A percentile compares a stretch with the other conserved stretches of the same genome.
These are phyloP conservation scores for Colletotrichum sp. DNA, from an alignment of 2,329 filamentous ascomycete species.

Conservation along the genomic window DNA sequence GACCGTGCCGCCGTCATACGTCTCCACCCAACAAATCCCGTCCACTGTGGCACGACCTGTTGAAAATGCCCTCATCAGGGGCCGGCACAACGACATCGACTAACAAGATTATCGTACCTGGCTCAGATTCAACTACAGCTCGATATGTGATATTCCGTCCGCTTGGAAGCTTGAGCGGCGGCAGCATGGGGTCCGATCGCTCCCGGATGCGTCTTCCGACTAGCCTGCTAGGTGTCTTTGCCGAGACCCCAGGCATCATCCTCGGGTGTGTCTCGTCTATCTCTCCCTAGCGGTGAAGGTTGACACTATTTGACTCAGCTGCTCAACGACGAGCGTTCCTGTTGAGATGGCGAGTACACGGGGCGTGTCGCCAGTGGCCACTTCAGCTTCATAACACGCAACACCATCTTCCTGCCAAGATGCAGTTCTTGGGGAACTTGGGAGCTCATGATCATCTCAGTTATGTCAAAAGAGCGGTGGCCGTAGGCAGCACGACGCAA, in stretches of 20 bases:
- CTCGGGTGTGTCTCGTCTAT: slow-evolving; percentile 5
- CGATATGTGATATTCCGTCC: neutral
- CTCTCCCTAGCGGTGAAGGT: slow-evolving; percentile 19
- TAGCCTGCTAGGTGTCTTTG: slow-evolving; percentile 15
- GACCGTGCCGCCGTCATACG: neutral
- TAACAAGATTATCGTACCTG: neutral
- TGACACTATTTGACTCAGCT: slow-evolving; percentile 10
- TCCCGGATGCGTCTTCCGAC: slow-evolving; percentile 12
- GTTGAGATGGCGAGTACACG: slow-evolving; percentile 11
- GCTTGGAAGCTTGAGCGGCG: neutral
- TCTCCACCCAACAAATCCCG: neutral
- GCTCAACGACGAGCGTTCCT: slow-evolving; percentile 15
- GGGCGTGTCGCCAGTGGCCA: slow-evolving; percentile 15
- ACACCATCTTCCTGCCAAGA: slow-evolving; percentile 5
- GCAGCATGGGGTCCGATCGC: slow-evolving; percentile 4
- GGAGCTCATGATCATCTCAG: slow-evolving; percentile 17
- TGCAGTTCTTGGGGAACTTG: slow-evolving; percentile 5
- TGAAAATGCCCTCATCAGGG: neutral
- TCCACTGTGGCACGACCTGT: neutral
- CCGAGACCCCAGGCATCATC: slow-evolving; percentile 5
- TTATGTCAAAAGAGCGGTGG: slow-evolving; percentile 20
- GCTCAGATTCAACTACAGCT: neutral
- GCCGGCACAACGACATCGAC: neutral
- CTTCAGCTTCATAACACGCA: neutral
- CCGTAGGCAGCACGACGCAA: neutral